Evolutionary conservation across 2,329 filamentous ascomycete species (phyloP), one percentile per base, ranked within the genome.

Genomic region (Metarhizium album): DNA sequence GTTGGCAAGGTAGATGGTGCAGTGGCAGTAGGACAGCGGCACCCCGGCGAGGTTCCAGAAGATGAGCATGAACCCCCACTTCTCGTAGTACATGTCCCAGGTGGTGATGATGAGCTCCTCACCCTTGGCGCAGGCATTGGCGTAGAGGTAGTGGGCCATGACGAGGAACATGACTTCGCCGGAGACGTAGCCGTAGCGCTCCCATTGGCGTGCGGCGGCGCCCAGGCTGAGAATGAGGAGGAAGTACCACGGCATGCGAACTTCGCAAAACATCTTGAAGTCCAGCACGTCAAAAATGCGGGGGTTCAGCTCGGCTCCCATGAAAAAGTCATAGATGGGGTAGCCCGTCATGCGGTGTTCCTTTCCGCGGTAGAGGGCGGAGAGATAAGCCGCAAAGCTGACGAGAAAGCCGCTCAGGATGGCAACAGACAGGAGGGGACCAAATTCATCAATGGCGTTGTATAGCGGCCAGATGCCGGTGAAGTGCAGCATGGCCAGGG

Each of bases 41-140:
- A 95, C 90, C 58, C 90, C 90, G 45, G 90, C 89, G 65, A 95
- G 75, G 70, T 95, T 95, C 90, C 90, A 95, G 80, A 95, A 95
- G 68, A 94, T 94, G 58, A 95, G 80, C 90, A 95, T 95, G 74
- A 95, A 95, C 48, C 90, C 90, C 81, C 87, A 90, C 72, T 95
- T 95, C 75, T 95, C 90, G 61, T 89, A 91, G 74, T 94, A 95
- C 85, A 95, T 95, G 62, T 95, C 90, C 68, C 90, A 95, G 47
- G 88, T 93, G 8, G 86, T 86, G 53, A 89, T 79, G 67, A 95
- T 95, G 64, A 89, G 80, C 70, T 95, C 88, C 70, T 95, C 90
- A 46, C 86, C 90, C 73, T 95, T 95, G 59, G 84, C 82, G 73
- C 90, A 95, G 49, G 90, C 89, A 67, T 94, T 93, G 64, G 89